Evolutionary conservation across 495 filamentous ascomycete genomes (phyloP).

Genomic region (Neurospora sp.): DNA sequence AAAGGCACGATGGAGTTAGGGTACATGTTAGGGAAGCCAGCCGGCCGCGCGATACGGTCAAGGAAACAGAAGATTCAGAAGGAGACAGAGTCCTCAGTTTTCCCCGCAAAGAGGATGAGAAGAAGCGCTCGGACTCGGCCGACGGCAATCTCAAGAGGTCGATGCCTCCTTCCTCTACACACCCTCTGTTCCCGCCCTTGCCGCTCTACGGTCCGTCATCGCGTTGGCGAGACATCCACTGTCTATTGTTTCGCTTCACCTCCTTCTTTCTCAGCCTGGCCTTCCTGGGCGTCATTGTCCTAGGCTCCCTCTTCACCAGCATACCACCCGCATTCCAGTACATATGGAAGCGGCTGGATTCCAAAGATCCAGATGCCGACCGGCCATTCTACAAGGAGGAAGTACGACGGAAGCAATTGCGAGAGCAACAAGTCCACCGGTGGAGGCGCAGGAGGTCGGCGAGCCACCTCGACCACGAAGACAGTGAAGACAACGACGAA

Average conservation of each 20-base stretch:
- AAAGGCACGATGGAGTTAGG: constrained; percentile 12
- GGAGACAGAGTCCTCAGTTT: constrained; percentile 6
- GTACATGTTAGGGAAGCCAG: constrained; percentile 16
- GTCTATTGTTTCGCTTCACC: constrained; percentile 45
- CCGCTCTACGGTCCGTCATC: constrained; percentile 75
- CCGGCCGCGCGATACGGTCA: constrained; percentile 4
- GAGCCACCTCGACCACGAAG: constrained; percentile 17
- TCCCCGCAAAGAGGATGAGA: constrained; percentile 3
- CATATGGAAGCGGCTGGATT: constrained; percentile 37
- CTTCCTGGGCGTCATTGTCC: constrained; percentile 66
- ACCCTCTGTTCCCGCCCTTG: constrained; percentile 82
- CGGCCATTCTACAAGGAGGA: constrained; percentile 67
- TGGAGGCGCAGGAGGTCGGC: constrained; percentile 45
- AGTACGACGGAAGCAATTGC: constrained; percentile 35
- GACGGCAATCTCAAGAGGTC: constrained; percentile 28
- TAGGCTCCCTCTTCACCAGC: constrained; percentile 57
- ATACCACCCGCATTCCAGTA: constrained; percentile 40
- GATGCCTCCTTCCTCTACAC: constrained; percentile 55
- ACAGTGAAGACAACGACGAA: constrained; percentile 27
- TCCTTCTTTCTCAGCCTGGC: constrained; percentile 67
- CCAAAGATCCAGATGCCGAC: constrained; percentile 43
- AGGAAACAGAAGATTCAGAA: constrained; percentile 1
- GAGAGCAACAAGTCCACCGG: constrained; percentile 44
- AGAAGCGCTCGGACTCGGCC: constrained; percentile 7
- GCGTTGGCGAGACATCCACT: constrained; percentile 51